Conservation (phyloP, 2,329 filamentous ascomycete genomes). For the Aspergillus piperis region DNA sequence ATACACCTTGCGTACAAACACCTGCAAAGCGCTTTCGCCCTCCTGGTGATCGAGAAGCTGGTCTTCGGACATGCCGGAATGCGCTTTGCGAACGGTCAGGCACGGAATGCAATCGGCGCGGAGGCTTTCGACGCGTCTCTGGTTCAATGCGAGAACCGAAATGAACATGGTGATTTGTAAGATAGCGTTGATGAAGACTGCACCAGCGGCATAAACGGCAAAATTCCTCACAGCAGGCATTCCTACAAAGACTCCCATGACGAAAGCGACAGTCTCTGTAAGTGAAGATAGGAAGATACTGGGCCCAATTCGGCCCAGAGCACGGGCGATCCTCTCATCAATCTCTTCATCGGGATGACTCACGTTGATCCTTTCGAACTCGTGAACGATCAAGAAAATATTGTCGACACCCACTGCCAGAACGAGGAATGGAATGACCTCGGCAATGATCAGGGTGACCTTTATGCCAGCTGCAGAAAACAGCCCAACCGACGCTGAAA, state of each 20-base stretch:
- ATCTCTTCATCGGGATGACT: slow-evolving; percentile 88
- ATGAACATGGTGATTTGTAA: slow-evolving; percentile 97
- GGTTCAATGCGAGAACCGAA: slow-evolving; percentile 86
- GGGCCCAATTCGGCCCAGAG: slow-evolving; percentile 93
- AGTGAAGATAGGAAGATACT: slow-evolving; percentile 94
- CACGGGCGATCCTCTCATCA: slow-evolving; percentile 79
- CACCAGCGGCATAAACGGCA: slow-evolving; percentile 91
- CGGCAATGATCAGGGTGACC: slow-evolving; percentile 94
- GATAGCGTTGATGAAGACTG: slow-evolving; percentile 95
- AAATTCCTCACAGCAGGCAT: slow-evolving; percentile 99
- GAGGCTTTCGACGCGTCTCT: slow-evolving; percentile 82
- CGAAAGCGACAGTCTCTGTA: slow-evolving; percentile 91
- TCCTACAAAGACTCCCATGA: slow-evolving; percentile 86
- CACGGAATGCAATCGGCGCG: slow-evolving; percentile 92
- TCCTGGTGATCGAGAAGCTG: slow-evolving; percentile 69
- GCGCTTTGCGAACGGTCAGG: slow-evolving; percentile 75
- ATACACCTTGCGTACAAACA: slow-evolving; percentile 87
- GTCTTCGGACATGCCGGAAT: slow-evolving; percentile 63
- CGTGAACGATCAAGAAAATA: slow-evolving; percentile 97
- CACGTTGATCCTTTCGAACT: slow-evolving; percentile 92
- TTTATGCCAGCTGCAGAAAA: slow-evolving; percentile 92
- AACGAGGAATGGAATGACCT: slow-evolving; percentile 97
- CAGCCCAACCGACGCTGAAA: slow-evolving; percentile 88
- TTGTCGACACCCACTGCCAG: slow-evolving; percentile 97
- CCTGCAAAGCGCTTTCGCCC: slow-evolving; percentile 80